Percentiles rank a stretch among this genome's conserved stretches.
phyloP scores from a whole-genome alignment of 2,329 filamentous ascomycete species.

The Fusarium coffeatum region DNA sequence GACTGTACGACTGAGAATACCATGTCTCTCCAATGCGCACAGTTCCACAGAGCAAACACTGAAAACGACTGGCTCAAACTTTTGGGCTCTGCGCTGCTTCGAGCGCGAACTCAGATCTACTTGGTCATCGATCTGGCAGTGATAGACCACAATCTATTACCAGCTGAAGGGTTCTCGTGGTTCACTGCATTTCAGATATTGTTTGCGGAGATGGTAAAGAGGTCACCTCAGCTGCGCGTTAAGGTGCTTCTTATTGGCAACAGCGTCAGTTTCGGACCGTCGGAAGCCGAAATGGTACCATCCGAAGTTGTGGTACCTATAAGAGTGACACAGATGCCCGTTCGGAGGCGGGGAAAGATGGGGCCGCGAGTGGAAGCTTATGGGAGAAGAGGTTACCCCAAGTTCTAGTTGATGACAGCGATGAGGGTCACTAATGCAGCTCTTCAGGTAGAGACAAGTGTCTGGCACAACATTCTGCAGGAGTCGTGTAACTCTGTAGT shows the following conservation, averaged over 20 bases:
- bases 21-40: background rate
- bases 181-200: background rate
- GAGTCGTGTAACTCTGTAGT: background rate
- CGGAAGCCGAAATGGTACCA: background rate
- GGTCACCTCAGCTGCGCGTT: background rate
- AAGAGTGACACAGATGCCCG: background rate
- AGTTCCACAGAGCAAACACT: background rate
- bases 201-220: background rate
- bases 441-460: background rate
- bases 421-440: too few relatives aligned
- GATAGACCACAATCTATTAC: background rate
- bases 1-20: background rate
- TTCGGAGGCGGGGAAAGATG: background rate
- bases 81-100: background rate
- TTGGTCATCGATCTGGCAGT: background rate
- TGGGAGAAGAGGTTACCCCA: background rate
- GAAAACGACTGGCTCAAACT: constrained; percentile 1
- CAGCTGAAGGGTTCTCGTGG: background rate
- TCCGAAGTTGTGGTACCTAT: background rate
- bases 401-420: background rate
- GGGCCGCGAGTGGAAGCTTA: background rate
- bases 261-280: background rate
- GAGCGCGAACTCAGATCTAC: background rate
- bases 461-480: background rate
- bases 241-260: background rate